Percentiles rank a stretch among this genome's conserved stretches.
phyloP scores from a whole-genome alignment of 2,329 filamentous ascomycete genomes.

The Podosphaera fusca region DNA sequence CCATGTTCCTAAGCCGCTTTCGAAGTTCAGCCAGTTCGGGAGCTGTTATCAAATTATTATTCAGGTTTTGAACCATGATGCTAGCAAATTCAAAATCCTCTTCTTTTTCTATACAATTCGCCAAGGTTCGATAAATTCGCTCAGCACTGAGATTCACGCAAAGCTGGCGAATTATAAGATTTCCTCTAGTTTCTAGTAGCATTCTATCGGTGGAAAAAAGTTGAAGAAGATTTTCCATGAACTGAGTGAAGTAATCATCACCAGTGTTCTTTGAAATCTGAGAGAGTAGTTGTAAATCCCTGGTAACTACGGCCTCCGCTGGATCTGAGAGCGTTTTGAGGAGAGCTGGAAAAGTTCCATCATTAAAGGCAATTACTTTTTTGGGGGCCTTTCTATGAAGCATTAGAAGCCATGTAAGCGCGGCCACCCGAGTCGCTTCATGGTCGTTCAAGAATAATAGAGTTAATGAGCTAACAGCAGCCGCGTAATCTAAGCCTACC shows the following conservation, averaged over 20 bases:
- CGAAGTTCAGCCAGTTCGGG: constrained; percentile 80
- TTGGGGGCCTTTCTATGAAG: constrained; percentile 82
- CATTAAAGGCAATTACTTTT: constrained; percentile 86
- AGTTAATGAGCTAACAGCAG: constrained; percentile 79
- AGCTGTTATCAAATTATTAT: constrained; percentile 96
- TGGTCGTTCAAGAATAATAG: constrained; percentile 90
- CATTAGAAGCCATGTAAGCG: constrained; percentile 93
- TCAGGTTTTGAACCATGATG: constrained; percentile 98
- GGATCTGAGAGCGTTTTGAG: constrained; percentile 93
- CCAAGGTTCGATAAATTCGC: constrained; percentile 82
- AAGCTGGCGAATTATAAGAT: constrained; percentile 86
- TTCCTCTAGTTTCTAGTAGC: constrained; percentile 75
- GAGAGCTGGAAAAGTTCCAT: constrained; percentile 86
- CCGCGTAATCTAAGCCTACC: constrained; percentile 79
- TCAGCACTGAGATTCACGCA: constrained; percentile 85
- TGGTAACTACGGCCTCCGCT: constrained; percentile 83
- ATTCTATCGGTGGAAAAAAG: constrained; percentile 87
- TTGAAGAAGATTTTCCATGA: constrained; percentile 91
- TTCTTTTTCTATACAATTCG: constrained; percentile 91
- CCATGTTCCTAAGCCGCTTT: constrained; percentile 72
- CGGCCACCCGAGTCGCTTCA: constrained; percentile 82
- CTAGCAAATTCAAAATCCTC: constrained; percentile 97
- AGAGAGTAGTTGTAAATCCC: constrained; percentile 77
- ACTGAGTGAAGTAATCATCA: constrained; percentile 90
- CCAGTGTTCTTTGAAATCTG: constrained; percentile 94